A percentile compares a stretch with the other conserved stretches of the same genome.
Evolutionary conservation across 2,329 filamentous ascomycete genomes (phyloP).

Genomic region (Mycocentrospora acerina): DNA sequence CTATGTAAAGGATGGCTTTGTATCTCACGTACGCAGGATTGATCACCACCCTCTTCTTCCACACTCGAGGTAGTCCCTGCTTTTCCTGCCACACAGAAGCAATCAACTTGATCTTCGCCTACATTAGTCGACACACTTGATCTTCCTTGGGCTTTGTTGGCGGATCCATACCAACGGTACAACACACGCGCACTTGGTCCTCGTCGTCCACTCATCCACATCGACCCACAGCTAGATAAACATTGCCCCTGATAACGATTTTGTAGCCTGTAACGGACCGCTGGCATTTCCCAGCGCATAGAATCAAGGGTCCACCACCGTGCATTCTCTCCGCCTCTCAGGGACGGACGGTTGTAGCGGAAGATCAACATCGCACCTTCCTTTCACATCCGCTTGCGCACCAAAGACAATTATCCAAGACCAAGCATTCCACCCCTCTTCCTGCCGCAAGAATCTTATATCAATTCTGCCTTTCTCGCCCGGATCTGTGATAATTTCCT

Average conservation of each 20-base stretch:
- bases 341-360: conserved; percentile 25
- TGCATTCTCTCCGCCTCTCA: conserved; percentile 24
- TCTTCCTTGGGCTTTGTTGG: conserved; percentile 17
- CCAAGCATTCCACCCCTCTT: conserved; percentile 36
- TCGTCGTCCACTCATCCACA: conserved; percentile 20
- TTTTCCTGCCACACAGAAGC: too few species aligned
- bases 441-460: conserved; percentile 32
- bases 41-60: background rate
- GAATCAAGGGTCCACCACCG: conserved; percentile 32
- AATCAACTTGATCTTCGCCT: conserved; percentile 7
- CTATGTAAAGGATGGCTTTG: too few species aligned
- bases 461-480: conserved; percentile 24
- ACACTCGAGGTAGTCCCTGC: too few species aligned
- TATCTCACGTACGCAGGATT: too few species aligned
- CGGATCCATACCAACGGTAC: conserved; percentile 19
- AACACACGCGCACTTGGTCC: conserved; percentile 11
- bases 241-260: conserved; percentile 26
- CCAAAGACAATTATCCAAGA: conserved; percentile 19
- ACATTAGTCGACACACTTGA: conserved; percentile 21
- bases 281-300: conserved; percentile 18
- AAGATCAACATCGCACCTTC: conserved; percentile 37
- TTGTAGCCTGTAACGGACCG: conserved; percentile 18
- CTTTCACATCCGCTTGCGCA: conserved; percentile 30
- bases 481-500: conserved; percentile 12
- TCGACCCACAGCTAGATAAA: conserved; percentile 31